These are phyloP conservation scores for Pythium sp. DNA, from an alignment of 352 stramenopile genomes.

Conservation along the genomic window DNA sequence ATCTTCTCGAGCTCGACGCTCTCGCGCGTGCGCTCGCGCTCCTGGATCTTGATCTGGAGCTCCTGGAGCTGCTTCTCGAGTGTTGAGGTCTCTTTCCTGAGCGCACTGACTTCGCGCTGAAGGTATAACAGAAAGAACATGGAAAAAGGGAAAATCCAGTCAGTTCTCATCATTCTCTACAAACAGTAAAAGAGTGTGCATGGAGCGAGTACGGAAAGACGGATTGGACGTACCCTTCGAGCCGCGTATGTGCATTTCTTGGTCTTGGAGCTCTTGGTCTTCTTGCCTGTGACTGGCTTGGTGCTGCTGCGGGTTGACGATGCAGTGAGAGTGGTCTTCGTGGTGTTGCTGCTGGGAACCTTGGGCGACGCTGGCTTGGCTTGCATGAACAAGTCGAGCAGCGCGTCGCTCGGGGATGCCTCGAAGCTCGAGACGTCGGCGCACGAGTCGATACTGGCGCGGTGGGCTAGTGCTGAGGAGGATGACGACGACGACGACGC, in stretches of 20 bases:
- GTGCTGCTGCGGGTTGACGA: neutral
- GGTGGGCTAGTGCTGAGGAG: neutral
- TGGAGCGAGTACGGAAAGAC: neutral
- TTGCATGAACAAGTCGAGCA: slow-evolving; percentile 15
- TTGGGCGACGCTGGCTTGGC: neutral
- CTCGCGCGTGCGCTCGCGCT: slow-evolving; percentile 19
- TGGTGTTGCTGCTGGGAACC: neutral
- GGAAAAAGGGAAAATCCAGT: slow-evolving; percentile 6
- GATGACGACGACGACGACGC: neutral
- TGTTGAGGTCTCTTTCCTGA: slow-evolving; percentile 30
- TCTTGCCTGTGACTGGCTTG: slow-evolving; percentile 11
- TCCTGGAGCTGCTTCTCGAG: slow-evolving; percentile 37
- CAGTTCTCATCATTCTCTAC: slow-evolving; percentile 4
- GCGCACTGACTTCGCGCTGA: slow-evolving; percentile 45
- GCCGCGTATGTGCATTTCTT: slow-evolving; percentile 68
- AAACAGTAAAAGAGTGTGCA: neutral
- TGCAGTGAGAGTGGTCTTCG: neutral
- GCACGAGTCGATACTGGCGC: neutral
- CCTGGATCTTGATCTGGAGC: slow-evolving; percentile 22
- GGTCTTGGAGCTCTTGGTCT: slow-evolving; percentile 35
- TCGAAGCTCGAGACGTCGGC: neutral
- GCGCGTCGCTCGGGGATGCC: neutral
- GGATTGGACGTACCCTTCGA: slow-evolving; percentile 31
- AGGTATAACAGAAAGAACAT: slow-evolving; percentile 9
- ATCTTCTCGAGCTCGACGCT: slow-evolving; percentile 25